These are phyloP conservation scores for Sporothrix dimorphospora DNA, from an alignment of 2,329 filamentous ascomycete species.

Conservation along the genomic window DNA sequence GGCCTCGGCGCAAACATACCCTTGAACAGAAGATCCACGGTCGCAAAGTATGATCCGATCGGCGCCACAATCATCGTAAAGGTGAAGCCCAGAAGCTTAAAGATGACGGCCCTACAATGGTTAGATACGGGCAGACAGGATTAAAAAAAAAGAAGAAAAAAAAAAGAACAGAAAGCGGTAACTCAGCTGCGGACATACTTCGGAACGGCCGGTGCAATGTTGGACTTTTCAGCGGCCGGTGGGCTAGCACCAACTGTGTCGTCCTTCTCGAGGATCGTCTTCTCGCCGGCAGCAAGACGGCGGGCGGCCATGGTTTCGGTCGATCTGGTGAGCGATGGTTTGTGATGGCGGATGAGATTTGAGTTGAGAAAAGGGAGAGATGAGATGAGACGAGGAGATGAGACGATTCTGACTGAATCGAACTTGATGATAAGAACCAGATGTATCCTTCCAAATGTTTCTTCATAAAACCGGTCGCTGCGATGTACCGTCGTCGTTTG, in stretches of 20 bases:
- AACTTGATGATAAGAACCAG: not conserved
- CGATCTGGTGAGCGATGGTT: not conserved
- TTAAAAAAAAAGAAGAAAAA: not conserved
- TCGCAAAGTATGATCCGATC: conserved; percentile 85
- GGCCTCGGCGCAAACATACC: no score
- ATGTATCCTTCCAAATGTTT: not conserved
- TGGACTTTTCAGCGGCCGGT: conserved; percentile 60
- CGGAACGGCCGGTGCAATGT: conserved; percentile 82
- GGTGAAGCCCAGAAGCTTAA: conserved; percentile 88
- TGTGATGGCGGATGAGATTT: not conserved
- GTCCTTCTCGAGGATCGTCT: conserved; percentile 66
- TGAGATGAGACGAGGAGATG: not conserved
- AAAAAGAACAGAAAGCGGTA: not conserved
- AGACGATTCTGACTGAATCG: not conserved
- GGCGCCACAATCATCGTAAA: conserved; percentile 87
- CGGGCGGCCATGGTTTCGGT: conserved; percentile 64
- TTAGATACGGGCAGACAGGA: no score
- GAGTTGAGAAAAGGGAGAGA: not conserved
- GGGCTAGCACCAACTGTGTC: conserved; percentile 48
- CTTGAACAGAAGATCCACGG: conserved; percentile 73
- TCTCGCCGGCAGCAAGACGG: conserved; percentile 67
- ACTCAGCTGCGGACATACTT: conserved; percentile 48
- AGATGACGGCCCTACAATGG: conserved; percentile 71
- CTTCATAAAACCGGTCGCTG: not conserved
- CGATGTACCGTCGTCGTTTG: not conserved